Evolutionary conservation across 495 filamentous ascomycete genomes (phyloP).

Genomic region (Aspergillus ostianus): DNA sequence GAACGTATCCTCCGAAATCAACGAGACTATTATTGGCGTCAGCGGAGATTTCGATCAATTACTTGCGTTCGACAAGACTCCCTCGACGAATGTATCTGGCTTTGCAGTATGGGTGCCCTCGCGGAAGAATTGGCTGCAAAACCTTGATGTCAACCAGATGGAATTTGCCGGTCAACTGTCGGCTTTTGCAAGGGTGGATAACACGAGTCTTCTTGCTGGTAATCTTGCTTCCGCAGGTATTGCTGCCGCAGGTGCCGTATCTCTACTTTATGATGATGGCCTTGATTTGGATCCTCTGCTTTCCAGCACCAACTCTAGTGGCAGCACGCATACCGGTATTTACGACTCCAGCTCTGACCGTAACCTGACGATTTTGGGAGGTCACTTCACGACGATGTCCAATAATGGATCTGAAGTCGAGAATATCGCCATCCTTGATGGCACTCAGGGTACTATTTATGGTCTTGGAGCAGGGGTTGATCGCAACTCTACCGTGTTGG

Average conservation of each 20-base stretch:
- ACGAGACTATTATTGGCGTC: conserved; percentile 73
- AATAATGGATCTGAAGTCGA: conserved; percentile 68
- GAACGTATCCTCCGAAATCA: conserved; percentile 68
- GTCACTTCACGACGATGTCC: conserved; percentile 74
- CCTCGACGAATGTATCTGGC: conserved; percentile 60
- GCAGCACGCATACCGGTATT: conserved; percentile 70
- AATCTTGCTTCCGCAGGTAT: conserved; percentile 69
- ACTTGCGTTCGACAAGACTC: conserved; percentile 59
- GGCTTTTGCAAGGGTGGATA: conserved; percentile 60
- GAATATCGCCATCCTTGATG: conserved; percentile 76
- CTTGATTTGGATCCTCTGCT: conserved; percentile 57
- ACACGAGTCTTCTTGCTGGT: conserved; percentile 70
- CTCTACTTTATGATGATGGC: conserved; percentile 50
- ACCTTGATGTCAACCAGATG: conserved; percentile 64
- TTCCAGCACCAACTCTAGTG: conserved; percentile 55
- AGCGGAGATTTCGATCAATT: conserved; percentile 79
- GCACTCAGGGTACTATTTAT: conserved; percentile 59
- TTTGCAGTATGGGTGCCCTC: conserved; percentile 97
- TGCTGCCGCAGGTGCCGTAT: conserved; percentile 66
- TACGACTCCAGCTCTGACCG: conserved; percentile 67
- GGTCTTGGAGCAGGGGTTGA: conserved; percentile 68
- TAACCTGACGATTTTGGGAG: conserved; percentile 86
- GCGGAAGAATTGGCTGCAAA: conserved; percentile 81
- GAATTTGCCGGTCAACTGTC: conserved; percentile 69
- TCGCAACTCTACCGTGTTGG: conserved; percentile 68